Evolutionary conservation across 2,329 filamentous ascomycete genomes (phyloP).

Genomic region (Penicillium sp.): DNA sequence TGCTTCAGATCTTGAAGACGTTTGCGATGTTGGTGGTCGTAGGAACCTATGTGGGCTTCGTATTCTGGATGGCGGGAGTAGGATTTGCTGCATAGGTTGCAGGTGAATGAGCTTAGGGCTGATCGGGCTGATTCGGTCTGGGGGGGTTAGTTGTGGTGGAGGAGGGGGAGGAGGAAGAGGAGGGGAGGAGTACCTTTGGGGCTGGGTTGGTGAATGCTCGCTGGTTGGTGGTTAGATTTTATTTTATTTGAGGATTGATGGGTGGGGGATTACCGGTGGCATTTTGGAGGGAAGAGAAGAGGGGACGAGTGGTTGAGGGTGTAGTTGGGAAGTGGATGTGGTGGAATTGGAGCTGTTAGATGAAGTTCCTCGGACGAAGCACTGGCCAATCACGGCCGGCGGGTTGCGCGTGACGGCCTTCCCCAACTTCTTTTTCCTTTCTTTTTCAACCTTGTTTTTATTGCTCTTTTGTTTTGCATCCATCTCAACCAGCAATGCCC

Average conservation of each 20-base stretch:
- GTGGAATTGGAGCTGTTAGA: not conserved
- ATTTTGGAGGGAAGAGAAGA: constrained; percentile 20
- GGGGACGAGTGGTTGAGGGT: not conserved
- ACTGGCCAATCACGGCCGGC: constrained; percentile 19
- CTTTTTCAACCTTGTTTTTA: constrained; percentile 5
- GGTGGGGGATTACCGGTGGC: constrained; percentile 37
- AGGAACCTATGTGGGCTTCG: constrained; percentile 89
- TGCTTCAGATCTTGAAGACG: constrained; percentile 53
- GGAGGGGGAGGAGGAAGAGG: not conserved
- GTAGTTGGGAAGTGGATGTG: not conserved
- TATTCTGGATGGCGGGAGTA: constrained; percentile 96
- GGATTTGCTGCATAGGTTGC: constrained; percentile 86
- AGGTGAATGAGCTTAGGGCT: constrained; percentile 80
- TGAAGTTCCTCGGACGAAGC: not conserved
- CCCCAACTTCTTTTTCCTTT: constrained; percentile 16
- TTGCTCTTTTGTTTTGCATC: not conserved
- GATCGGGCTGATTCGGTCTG: constrained; percentile 70
- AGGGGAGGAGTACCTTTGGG: constrained; percentile 42
- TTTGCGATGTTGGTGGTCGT: constrained; percentile 95
- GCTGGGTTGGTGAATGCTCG: constrained; percentile 54
- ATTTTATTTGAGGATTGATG: not conserved
- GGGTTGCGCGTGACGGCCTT: constrained; percentile 15
- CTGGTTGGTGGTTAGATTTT: constrained; percentile 30
- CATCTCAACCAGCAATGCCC: constrained; percentile 16
- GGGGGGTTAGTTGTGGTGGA: not conserved